phyloP scores from a whole-genome alignment of 1,139 yeast genomes.

The Kodamaea alishanica region DNA sequence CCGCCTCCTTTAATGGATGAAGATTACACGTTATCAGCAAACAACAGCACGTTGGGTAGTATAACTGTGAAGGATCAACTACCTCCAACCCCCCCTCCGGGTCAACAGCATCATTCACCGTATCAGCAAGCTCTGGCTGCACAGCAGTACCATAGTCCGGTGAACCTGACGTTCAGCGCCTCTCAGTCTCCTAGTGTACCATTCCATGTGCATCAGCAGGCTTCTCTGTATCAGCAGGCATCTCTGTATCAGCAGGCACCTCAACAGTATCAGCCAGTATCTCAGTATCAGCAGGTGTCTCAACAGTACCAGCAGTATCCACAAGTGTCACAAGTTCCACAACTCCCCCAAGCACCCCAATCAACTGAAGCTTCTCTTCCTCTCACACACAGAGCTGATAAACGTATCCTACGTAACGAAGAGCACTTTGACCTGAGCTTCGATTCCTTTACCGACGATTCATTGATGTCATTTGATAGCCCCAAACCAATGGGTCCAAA shows the following conservation, averaged over 20 bases:
- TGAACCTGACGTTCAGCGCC: neutral
- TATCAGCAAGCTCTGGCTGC: no score
- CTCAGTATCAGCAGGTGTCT: neutral
- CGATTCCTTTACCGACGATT: slow-evolving; percentile 7
- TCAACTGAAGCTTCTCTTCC: no score
- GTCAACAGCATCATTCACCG: no score
- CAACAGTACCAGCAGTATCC: neutral
- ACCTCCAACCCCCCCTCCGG: no score
- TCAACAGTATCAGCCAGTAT: no score
- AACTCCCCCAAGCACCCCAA: no score
- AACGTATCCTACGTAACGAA: neutral
- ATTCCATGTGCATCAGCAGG: neutral
- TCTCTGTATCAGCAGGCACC: no score
- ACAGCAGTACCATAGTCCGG: no score
- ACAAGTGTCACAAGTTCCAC: neutral
- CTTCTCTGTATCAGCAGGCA: neutral
- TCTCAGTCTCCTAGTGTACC: neutral
- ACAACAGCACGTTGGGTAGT: no score
- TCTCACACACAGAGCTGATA: no score
- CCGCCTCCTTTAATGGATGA: slow-evolving; percentile 25
- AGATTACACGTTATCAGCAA: neutral
- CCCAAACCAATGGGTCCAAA: slow-evolving; percentile 46
- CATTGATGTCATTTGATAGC: slow-evolving; percentile 19
- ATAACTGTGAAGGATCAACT: no score
- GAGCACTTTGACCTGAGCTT: neutral